These are phyloP conservation scores for Lindgomyces ingoldianus DNA, from an alignment of 495 filamentous ascomycete species.

Conservation along the genomic window DNA sequence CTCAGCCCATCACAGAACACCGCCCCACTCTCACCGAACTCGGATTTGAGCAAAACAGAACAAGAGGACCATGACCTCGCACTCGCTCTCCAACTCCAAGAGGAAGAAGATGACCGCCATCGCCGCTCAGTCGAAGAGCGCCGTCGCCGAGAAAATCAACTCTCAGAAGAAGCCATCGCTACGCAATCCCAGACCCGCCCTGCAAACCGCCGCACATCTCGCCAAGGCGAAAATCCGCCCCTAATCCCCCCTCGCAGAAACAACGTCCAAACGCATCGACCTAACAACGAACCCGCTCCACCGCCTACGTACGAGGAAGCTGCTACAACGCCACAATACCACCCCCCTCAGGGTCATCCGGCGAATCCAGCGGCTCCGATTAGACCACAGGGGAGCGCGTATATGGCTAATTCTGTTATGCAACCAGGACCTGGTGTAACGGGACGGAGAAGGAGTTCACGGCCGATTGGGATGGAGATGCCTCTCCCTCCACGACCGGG, in stretches of 20 bases:
- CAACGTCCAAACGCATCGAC: constrained; percentile 26
- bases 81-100: constrained; percentile 76
- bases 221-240: constrained; percentile 34
- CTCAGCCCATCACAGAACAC: constrained; percentile 9
- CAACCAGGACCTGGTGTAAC: neutral
- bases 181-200: constrained; percentile 44
- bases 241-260: constrained; percentile 45
- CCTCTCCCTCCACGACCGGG: constrained; percentile 10
- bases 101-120: constrained; percentile 75
- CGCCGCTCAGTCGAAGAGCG: constrained; percentile 48
- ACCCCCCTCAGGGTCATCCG: constrained; percentile 62
- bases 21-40: constrained; percentile 18
- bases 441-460: constrained; percentile 11
- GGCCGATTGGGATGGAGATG: neutral
- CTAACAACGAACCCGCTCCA: constrained; percentile 53
- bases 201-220: constrained; percentile 27
- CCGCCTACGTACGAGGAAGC: constrained; percentile 85
- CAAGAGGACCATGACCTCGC: constrained; percentile 80
- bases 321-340: constrained; percentile 62
- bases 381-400: constrained; percentile 16
- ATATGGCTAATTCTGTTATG: constrained; percentile 1
- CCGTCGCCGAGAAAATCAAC: constrained; percentile 47
- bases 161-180: constrained; percentile 61
- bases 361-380: constrained; percentile 52
- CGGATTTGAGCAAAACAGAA: constrained; percentile 45